Conservation (phyloP, 176 grass and related monocot species). For the Phragmites australis region DNA sequence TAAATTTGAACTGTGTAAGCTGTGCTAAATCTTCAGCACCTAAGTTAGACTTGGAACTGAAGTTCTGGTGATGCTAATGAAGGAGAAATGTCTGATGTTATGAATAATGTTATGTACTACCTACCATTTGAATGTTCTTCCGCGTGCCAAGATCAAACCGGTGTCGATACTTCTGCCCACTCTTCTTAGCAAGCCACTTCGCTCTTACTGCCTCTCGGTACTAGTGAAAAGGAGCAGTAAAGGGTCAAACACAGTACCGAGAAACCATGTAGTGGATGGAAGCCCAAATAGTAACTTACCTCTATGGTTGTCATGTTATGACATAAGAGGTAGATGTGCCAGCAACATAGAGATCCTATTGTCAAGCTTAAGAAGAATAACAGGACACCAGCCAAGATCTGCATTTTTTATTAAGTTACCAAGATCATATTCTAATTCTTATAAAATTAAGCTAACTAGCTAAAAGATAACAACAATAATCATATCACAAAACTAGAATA, state of each 20-base stretch:
- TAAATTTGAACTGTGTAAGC: neutral
- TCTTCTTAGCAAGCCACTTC: constrained; percentile 95
- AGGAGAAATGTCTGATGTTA: neutral
- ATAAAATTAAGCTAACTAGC: neutral
- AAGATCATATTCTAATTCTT: constrained; percentile 3
- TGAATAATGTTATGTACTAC: neutral
- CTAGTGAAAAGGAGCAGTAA: constrained; percentile 31
- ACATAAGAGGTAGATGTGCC: constrained; percentile 87
- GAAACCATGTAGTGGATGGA: constrained; percentile 1
- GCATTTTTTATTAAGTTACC: too few species aligned
- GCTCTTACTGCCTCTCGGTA: constrained; percentile 71
- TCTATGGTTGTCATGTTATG: constrained; percentile 97
- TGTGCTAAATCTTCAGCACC: neutral
- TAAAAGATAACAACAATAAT: neutral
- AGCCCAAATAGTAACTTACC: constrained; percentile 42
- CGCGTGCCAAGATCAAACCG: constrained; percentile 69
- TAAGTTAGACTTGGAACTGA: neutral
- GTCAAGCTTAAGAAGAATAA: constrained; percentile 72
- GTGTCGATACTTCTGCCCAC: constrained; percentile 82
- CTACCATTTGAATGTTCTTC: constrained; percentile 86
- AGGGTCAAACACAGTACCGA: constrained; percentile 20
- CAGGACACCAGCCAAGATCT: constrained; percentile 62
- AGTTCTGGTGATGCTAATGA: neutral
- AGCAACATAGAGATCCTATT: constrained; percentile 75
- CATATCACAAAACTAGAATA: constrained; percentile 30